Evolutionary conservation across 352 stramenopile species (phyloP).

Genomic region (Saprolegnia diclina): DNA sequence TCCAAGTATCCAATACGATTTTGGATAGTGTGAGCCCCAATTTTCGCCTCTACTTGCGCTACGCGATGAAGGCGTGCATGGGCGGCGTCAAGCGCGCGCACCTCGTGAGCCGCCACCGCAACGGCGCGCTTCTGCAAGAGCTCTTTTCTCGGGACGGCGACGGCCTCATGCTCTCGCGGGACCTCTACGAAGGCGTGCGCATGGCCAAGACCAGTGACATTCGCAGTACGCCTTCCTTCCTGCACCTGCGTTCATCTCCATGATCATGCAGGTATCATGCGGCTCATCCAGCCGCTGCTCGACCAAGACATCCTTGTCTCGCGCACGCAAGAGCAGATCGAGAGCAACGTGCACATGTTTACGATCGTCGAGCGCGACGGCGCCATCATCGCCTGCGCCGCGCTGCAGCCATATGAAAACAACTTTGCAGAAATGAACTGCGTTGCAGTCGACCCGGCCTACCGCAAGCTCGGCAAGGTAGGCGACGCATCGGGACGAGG

Average conservation of each 20-base stretch:
- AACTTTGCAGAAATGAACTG: conserved; percentile 88
- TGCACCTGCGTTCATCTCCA: background rate
- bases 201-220: conserved; percentile 90
- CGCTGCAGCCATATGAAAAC: conserved; percentile 85
- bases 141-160: conserved; percentile 97
- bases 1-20: background rate
- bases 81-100: conserved; percentile 82
- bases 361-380: conserved; percentile 84
- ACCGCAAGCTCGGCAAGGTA: conserved; percentile 77
- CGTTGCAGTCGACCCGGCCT: conserved; percentile 83
- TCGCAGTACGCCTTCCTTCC: conserved; percentile 43
- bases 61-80: conserved; percentile 77
- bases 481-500: conserved; percentile 16
- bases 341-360: conserved; percentile 85
- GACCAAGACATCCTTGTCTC: conserved; percentile 84
- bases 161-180: conserved; percentile 94
- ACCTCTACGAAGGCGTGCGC: conserved; percentile 96
- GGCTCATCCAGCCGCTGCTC: conserved; percentile 81
- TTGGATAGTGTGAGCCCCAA: conserved; percentile 44
- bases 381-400: conserved; percentile 83
- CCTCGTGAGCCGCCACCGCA: conserved; percentile 77
- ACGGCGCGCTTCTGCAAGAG: conserved; percentile 92
- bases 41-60: conserved; percentile 79
- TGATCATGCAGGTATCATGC: conserved; percentile 63
- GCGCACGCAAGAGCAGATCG: conserved; percentile 83